These are phyloP conservation scores for Papilionanthe hybrid DNA, from an alignment of 116 monocot genomes.

Conservation along the genomic window DNA sequence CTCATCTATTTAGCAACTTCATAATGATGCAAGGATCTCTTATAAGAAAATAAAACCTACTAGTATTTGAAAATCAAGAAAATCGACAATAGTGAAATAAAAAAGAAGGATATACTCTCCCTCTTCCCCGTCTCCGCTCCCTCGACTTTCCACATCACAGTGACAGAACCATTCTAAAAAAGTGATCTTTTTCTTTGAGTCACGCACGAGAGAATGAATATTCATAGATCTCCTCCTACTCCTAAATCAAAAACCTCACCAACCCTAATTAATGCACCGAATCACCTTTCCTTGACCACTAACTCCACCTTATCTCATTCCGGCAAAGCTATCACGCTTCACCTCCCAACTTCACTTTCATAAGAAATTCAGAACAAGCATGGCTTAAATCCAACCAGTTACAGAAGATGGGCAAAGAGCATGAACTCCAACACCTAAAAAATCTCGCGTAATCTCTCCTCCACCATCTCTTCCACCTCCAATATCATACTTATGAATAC, in stretches of 20 bases:
- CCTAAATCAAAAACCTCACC: neutral
- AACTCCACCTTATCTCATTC: neutral
- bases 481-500: slow-evolving; percentile 13
- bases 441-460: slow-evolving; percentile 64
- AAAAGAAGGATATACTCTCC: neutral
- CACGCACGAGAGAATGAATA: neutral
- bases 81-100: neutral
- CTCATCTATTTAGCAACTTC: too few species aligned
- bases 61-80: neutral
- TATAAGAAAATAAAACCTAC: neutral
- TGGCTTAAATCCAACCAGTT: slow-evolving; percentile 56
- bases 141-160: neutral
- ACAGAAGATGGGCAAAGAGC: slow-evolving; percentile 52
- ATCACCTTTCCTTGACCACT: neutral
- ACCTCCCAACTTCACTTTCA: neutral
- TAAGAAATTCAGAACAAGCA: too few species aligned
- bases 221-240: neutral
- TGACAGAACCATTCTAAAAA: neutral
- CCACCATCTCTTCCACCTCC: slow-evolving; percentile 7
- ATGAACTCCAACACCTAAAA: slow-evolving; percentile 66
- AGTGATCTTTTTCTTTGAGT: neutral
- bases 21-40: too few species aligned
- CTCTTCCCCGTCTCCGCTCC: neutral
- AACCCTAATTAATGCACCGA: too few species aligned
- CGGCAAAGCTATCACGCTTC: neutral